Conservation (phyloP, 495 filamentous ascomycete genomes). For the Pseudoneurospora amorphoporcata region DNA sequence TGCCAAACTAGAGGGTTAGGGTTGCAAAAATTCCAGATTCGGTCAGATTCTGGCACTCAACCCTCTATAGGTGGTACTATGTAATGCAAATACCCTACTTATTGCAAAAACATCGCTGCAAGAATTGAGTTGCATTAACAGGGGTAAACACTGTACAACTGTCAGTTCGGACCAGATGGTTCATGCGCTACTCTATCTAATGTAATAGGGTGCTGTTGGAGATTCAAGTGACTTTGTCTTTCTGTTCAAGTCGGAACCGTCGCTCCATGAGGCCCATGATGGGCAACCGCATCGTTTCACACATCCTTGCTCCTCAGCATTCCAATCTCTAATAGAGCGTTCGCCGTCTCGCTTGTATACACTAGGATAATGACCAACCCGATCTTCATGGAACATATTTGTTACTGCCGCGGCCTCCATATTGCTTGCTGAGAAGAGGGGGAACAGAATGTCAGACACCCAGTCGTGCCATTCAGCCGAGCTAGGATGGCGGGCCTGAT, state of each 20-base stretch:
- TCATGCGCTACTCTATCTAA: neutral
- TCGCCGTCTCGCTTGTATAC: neutral
- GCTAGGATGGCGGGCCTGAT: neutral
- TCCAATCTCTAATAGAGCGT: neutral
- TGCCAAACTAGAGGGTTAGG: too few relatives aligned
- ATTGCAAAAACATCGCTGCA: too few relatives aligned
- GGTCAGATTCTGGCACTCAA: too few relatives aligned
- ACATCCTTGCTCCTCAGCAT: neutral
- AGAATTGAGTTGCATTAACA: too few relatives aligned
- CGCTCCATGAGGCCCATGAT: neutral
- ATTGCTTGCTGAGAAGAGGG: neutral
- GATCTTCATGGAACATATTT: neutral
- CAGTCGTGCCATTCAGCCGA: neutral
- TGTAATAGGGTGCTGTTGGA: neutral
- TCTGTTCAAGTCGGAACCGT: neutral
- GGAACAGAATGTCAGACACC: neutral
- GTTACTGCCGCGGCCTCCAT: neutral
- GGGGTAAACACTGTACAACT: too few relatives aligned
- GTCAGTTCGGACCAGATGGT: neutral
- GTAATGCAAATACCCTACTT: too few relatives aligned
- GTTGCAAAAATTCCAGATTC: too few relatives aligned
- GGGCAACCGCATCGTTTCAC: neutral
- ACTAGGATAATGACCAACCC: neutral
- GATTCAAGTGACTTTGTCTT: neutral
- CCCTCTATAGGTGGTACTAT: too few relatives aligned